A percentile compares a stretch with the other conserved stretches of the same genome.
phyloP scores from a whole-genome alignment of 2,329 filamentous ascomycete genomes.

The Venturiaceae sp. region DNA sequence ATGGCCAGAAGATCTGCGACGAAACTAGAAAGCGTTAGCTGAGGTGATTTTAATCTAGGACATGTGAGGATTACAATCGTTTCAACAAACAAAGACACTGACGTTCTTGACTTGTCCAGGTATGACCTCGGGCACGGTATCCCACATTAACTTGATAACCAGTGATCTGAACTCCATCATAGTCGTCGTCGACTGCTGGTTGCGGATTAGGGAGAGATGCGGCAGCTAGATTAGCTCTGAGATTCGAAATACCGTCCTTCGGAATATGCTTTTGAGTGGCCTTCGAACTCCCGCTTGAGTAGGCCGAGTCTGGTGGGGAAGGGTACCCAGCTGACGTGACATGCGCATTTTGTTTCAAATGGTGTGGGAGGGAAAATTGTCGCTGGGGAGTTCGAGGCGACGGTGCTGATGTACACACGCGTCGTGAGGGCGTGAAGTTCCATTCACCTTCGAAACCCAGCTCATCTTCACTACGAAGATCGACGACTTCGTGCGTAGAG shows the following conservation, averaged over 20 bases:
- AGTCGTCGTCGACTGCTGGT: too few species aligned
- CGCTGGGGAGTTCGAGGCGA: not conserved
- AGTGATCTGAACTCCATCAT: not conserved
- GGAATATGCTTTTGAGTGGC: not conserved
- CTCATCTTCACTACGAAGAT: too few species aligned
- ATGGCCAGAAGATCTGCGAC: not conserved
- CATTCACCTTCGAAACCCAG: too few species aligned
- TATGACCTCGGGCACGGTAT: not conserved
- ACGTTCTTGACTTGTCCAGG: not conserved
- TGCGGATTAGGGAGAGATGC: too few species aligned
- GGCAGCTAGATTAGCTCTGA: not conserved
- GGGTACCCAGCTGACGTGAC: not conserved
- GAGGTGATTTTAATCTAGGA: not conserved
- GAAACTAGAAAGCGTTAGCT: not conserved
- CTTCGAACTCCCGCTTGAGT: not conserved
- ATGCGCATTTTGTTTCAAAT: not conserved
- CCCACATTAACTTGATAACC: not conserved
- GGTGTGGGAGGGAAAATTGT: not conserved
- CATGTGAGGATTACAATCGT: not conserved
- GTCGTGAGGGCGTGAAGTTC: too few species aligned
- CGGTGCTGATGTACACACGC: too few species aligned
- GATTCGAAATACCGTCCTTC: not conserved
- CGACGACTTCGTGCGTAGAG: too few species aligned
- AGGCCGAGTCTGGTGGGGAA: not conserved
- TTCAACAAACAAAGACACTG: not conserved